A percentile compares a stretch with the other conserved stretches of the same genome.
Conservation (phyloP, 2,329 filamentous ascomycete genomes). For the Pyrenochaeta sp. region DNA sequence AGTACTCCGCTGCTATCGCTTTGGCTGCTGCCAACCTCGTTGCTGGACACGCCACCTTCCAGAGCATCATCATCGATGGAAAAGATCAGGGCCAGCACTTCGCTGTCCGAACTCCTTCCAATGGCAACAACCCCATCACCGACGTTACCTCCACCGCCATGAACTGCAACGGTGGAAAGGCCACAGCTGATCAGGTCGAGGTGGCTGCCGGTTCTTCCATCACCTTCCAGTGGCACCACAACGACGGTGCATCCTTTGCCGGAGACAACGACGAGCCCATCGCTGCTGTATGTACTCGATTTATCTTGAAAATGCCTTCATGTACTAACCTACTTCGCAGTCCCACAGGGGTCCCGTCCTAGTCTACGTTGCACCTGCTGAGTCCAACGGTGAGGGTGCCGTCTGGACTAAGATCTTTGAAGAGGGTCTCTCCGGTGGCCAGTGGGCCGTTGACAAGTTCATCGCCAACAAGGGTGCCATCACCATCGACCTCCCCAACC, state of each 20-base stretch:
- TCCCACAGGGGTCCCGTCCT: constrained; percentile 63
- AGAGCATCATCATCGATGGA: constrained; percentile 53
- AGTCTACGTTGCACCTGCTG: constrained; percentile 59
- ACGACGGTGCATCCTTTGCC: constrained; percentile 43
- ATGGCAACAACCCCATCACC: constrained; percentile 48
- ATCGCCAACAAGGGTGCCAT: constrained; percentile 52
- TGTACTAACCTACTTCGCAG: not conserved
- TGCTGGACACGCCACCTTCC: constrained; percentile 49
- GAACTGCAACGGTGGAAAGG: constrained; percentile 47
- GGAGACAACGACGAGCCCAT: constrained; percentile 61
- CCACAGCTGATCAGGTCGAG: constrained; percentile 51
- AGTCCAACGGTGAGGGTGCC: constrained; percentile 55
- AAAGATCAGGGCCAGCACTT: constrained; percentile 45
- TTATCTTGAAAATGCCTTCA: not conserved
- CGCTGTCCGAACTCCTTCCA: constrained; percentile 56
- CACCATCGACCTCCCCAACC: constrained; percentile 49
- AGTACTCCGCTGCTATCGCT: constrained; percentile 40
- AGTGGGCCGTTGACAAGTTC: constrained; percentile 52
- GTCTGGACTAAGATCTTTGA: constrained; percentile 61
- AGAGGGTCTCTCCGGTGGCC: constrained; percentile 43
- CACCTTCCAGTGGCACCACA: constrained; percentile 61
- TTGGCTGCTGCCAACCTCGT: constrained; percentile 45
- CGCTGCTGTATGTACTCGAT: constrained; percentile 36
- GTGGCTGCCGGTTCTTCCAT: constrained; percentile 60
- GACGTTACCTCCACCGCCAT: constrained; percentile 48